These are phyloP conservation scores for Escovopsis sp. DNA, from an alignment of 2,329 filamentous ascomycete species.

Conservation along the genomic window DNA sequence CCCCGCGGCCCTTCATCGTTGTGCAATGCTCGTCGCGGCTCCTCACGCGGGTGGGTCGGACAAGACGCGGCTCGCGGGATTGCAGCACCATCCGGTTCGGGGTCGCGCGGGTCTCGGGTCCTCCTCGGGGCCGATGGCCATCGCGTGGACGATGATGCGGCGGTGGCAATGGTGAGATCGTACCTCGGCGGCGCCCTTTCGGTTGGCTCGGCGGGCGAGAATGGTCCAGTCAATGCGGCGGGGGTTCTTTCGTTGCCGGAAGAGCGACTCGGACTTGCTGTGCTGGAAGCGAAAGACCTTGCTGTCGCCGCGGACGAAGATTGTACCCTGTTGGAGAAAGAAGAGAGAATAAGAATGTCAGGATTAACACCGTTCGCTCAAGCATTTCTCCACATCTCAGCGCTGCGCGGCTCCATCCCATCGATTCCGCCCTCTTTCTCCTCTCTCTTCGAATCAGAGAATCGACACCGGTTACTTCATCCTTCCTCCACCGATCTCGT, in stretches of 20 bases:
- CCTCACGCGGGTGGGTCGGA: too few species aligned
- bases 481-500: neutral
- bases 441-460: neutral
- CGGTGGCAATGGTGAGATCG: conserved; percentile 9
- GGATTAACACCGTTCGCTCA: neutral
- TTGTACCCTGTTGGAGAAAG: conserved; percentile 64
- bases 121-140: too few species aligned
- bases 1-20: neutral
- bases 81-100: neutral
- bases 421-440: neutral
- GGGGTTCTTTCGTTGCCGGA: conserved; percentile 99
- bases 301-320: conserved; percentile 98
- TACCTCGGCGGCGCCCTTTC: conserved; percentile 99
- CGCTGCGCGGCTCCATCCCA: neutral
- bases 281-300: conserved; percentile 99
- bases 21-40: neutral
- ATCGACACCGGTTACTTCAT: neutral
- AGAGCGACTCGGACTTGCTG: conserved; percentile 98
- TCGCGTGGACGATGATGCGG: too few species aligned
- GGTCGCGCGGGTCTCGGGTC: neutral
- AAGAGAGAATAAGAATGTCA: conserved; percentile 4
- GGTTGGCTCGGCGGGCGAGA: conserved; percentile 96
- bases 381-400: conserved; percentile 11
- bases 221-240: conserved; percentile 98
- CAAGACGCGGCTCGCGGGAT: too few species aligned